Conservation (phyloP, 108 stramenopile species). For the Nitzschia putrida region DNA sequence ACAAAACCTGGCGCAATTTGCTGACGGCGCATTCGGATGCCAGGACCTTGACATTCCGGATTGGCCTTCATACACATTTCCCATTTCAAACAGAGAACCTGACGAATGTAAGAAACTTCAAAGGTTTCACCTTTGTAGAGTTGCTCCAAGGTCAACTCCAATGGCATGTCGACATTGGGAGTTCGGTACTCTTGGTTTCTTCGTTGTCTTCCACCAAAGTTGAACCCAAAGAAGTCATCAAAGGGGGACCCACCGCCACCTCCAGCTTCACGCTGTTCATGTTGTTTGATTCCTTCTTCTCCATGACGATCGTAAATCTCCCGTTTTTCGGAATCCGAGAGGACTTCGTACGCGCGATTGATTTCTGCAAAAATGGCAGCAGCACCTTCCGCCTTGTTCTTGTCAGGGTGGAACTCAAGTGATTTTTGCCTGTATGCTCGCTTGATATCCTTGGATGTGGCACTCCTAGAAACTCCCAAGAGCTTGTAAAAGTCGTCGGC, state of each 20-base stretch:
- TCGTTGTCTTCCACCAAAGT: constrained; percentile 74
- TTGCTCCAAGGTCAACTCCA: constrained; percentile 89
- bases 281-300: constrained; percentile 95
- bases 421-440: constrained; percentile 95
- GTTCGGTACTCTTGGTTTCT: constrained; percentile 80
- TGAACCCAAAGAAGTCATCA: constrained; percentile 85
- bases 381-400: constrained; percentile 90
- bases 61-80: constrained; percentile 86
- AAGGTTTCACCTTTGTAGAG: constrained; percentile 90
- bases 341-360: constrained; percentile 94
- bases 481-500: constrained; percentile 76
- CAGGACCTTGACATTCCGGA: constrained; percentile 91
- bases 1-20: constrained; percentile 98
- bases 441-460: constrained; percentile 85
- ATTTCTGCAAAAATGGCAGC: constrained; percentile 94
- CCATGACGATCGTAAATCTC: constrained; percentile 94
- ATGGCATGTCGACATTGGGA: constrained; percentile 90
- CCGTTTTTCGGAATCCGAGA: constrained; percentile 93
- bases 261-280: constrained; percentile 71
- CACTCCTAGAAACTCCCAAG: constrained; percentile 67
- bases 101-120: constrained; percentile 89
- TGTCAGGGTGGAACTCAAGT: constrained; percentile 93
- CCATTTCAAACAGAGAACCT: constrained; percentile 90
- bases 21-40: constrained; percentile 82
- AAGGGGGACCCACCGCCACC: constrained; percentile 62